Base-by-base conservation (phyloP, 352 stramenopile genomes). In the Phytophthora tubulina region DNA sequence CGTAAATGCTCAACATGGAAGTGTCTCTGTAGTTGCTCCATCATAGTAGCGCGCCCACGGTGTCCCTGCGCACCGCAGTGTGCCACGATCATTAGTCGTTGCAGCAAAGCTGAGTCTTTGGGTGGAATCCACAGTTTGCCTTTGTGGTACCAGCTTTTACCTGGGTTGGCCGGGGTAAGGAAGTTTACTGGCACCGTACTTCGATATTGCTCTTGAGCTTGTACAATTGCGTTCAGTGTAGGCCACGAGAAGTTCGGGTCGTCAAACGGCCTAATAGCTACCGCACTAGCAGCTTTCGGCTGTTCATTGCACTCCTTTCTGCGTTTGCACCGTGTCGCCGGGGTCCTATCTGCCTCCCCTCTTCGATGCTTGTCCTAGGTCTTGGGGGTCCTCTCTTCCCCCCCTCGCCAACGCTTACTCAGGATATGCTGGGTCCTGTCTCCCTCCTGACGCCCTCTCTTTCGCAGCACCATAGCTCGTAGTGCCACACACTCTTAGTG, bases 341-440 rank as follows among this genome's bases (percentile, higher is more conserved):
- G 56, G 56, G 42, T 63, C 56, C 56, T 63, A 41, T 53, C 56
- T 54, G n/a, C 56, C 56, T 55, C 56, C 56, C 42, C 42, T 17
- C 32, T 14, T 38, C 56, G 9, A 27, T 31, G 42, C 56, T 54
- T 44, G 42, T 32, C 6, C 35, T 30, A 31, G 42, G 56, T 48
- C 31, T 13, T 54, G 8, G 32, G 41, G 32, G n/a, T 63, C 42
- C 56, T 55, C 39, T 54, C 42, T 63, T 54, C n/a, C 56, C 31
- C 41, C 42, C 42, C 56, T 63, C 42, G 8, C 32, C 56, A 31
- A 15, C 42, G 30, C 32, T 63, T 55, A 4, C 21, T 51, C 4
- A 11, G 27, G n/a, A 9, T 39, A 6, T 30, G 30, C 30, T 11
- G 39, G 30, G 54, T 62, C 55, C 55, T 63, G 13, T 63, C 55